Evolutionary conservation across 2,329 filamentous ascomycete genomes (phyloP).

Genomic region (Ophiostoma quercus): DNA sequence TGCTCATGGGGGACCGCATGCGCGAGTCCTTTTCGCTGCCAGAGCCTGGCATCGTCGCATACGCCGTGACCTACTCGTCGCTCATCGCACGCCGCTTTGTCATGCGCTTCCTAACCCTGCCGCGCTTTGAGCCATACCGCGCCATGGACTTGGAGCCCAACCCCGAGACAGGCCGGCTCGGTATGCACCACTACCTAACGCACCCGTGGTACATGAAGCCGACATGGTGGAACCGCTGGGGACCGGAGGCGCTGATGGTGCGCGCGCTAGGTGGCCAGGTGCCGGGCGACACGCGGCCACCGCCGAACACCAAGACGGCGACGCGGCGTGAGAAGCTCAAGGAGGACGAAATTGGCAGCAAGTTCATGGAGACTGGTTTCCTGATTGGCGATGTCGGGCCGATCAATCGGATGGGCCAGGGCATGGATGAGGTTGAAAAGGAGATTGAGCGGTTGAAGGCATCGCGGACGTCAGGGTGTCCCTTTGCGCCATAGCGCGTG

Average conservation of each 20-base stretch:
- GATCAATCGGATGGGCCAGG: conserved; percentile 46
- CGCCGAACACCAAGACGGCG: conserved; percentile 25
- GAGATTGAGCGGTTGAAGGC: conserved; percentile 37
- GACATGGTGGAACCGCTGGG: conserved; percentile 59
- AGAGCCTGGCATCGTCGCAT: conserved; percentile 39
- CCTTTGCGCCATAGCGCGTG: conserved; percentile 34
- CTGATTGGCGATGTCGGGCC: conserved; percentile 59
- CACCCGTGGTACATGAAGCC: conserved; percentile 61
- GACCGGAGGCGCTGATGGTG: conserved; percentile 48
- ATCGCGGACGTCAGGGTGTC: conserved; percentile 43
- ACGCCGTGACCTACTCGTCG: conserved; percentile 41
- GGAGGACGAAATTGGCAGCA: conserved; percentile 41
- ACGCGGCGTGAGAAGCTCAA: conserved; percentile 33
- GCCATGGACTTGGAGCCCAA: conserved; percentile 44
- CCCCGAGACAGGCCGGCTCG: conserved; percentile 48
- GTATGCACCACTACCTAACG: conserved; percentile 49
- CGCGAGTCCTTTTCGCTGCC: conserved; percentile 57
- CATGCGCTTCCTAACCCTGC: conserved; percentile 55
- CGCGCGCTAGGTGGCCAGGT: conserved; percentile 42
- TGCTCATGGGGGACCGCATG: conserved; percentile 60
- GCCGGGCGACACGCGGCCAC: conserved; percentile 31
- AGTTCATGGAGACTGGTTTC: conserved; percentile 48
- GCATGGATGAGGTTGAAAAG: conserved; percentile 44
- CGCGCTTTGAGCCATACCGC: conserved; percentile 45
- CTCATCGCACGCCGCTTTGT: conserved; percentile 50